Conservation (phyloP, 495 filamentous ascomycete species). For the Physcia stellaris region DNA sequence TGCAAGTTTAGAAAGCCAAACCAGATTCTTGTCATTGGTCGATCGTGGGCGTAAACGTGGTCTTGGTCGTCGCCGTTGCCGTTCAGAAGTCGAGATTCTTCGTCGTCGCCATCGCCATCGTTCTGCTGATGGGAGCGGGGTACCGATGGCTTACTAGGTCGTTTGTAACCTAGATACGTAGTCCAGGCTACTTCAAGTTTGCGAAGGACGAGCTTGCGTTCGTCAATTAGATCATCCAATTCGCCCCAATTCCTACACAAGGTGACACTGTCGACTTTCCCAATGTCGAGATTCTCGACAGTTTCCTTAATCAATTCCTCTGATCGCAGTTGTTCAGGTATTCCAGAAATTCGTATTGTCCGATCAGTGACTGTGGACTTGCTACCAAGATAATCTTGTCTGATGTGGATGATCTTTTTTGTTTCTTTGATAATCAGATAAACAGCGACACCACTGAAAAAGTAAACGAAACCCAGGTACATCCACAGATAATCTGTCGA, state of each 20-base stretch:
- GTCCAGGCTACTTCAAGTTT: slow-evolving; percentile 81
- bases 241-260: slow-evolving; percentile 80
- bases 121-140: background rate
- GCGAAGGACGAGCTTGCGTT: slow-evolving; percentile 49
- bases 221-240: slow-evolving; percentile 60
- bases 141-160: slow-evolving; percentile 1
- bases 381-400: slow-evolving; percentile 84
- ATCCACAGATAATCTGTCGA: slow-evolving; percentile 66
- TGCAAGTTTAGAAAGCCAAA: slow-evolving; percentile 65
- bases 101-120: slow-evolving; percentile 27
- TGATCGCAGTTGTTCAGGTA: slow-evolving; percentile 64
- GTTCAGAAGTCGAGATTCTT: slow-evolving; percentile 38
- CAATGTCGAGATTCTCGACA: slow-evolving; percentile 76
- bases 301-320: slow-evolving; percentile 78
- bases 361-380: slow-evolving; percentile 90
- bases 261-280: slow-evolving; percentile 82
- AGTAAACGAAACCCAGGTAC: slow-evolving; percentile 79
- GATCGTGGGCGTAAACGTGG: slow-evolving; percentile 27
- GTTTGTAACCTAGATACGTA: slow-evolving; percentile 40
- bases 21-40: slow-evolving; percentile 64
- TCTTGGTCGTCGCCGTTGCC: slow-evolving; percentile 25
- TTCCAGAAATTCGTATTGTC: slow-evolving; percentile 81
- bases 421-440: slow-evolving; percentile 76
- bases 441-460: slow-evolving; percentile 72
- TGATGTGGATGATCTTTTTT: slow-evolving; percentile 61